Conservation (phyloP, 768 basidiomycete genomes). For the Chlorophyllum brunneum region DNA sequence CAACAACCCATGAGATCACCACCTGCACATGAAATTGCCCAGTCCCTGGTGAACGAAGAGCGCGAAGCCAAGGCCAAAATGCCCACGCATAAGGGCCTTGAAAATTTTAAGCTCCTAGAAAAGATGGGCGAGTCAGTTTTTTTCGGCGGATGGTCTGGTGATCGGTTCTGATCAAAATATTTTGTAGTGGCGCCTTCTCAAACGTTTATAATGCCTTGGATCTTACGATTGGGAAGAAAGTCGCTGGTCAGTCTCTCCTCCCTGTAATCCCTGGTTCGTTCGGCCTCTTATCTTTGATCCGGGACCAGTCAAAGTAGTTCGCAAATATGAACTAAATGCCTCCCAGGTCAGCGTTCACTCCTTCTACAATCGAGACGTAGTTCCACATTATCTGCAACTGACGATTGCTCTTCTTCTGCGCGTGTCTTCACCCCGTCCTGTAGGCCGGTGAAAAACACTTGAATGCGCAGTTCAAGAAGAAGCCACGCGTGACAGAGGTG, state of each 20-base stretch:
- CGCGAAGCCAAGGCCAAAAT: constrained; percentile 69
- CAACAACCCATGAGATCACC: constrained; percentile 26
- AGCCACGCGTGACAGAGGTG: constrained; percentile 98
- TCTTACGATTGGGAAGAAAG: constrained; percentile 65
- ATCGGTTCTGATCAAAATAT: constrained; percentile 16
- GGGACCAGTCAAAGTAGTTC: constrained; percentile 81
- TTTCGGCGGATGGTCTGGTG: constrained; percentile 15
- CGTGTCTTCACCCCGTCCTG: constrained; percentile 26
- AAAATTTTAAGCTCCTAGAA: constrained; percentile 68
- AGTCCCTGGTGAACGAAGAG: constrained; percentile 74
- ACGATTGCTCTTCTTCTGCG: constrained; percentile 22
- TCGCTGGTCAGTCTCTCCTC: constrained; percentile 70
- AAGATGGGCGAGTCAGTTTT: constrained; percentile 91
- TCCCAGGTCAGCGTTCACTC: constrained; percentile 71
- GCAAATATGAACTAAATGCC: constrained; percentile 87
- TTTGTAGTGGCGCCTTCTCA: constrained; percentile 87
- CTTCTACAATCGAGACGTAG: constrained; percentile 18
- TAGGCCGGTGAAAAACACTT: constrained; percentile 92
- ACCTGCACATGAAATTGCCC: constrained; percentile 42
- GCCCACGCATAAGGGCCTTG: constrained; percentile 84
- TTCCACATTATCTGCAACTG: constrained; percentile 22
- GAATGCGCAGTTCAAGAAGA: constrained; percentile 93
- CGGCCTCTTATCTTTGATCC: constrained; percentile 14
- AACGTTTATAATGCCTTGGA: constrained; percentile 95
- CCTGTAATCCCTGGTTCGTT: constrained; percentile 13